A percentile compares a stretch with the other conserved stretches of the same genome.
Conservation (phyloP, 495 filamentous ascomycete genomes). For the Penicillium arizonense region DNA sequence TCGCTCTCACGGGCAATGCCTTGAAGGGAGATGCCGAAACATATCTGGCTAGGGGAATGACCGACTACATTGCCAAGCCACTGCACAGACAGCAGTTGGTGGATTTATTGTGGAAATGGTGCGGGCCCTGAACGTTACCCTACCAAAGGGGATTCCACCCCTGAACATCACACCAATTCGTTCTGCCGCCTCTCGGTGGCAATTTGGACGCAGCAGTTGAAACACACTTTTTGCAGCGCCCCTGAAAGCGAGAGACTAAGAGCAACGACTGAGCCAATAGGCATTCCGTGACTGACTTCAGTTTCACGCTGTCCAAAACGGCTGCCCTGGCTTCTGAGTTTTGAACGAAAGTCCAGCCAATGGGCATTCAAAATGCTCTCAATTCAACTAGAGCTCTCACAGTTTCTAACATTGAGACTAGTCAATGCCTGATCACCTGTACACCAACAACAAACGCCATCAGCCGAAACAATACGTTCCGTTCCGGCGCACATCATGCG, state of each 20-base stretch:
- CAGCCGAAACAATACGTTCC: not conserved
- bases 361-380: not conserved
- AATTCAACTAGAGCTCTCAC: not conserved
- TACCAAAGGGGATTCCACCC: not conserved
- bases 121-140: constrained; percentile 16
- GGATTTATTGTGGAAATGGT: constrained; percentile 38
- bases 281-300: no score
- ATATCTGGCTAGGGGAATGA: constrained; percentile 61
- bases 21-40: constrained; percentile 58
- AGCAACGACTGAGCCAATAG: no score
- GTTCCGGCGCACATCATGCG: not conserved
- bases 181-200: not conserved
- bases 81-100: constrained; percentile 47
- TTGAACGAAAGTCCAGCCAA: not conserved
- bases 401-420: not conserved
- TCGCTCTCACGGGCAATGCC: constrained; percentile 65
- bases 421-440: not conserved
- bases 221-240: not conserved
- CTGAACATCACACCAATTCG: not conserved
- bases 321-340: no score
- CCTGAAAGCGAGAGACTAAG: not conserved
- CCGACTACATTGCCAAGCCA: constrained; percentile 62
- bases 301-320: no score
- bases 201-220: not conserved
- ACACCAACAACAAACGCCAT: not conserved